Percentiles rank a stretch among this genome's conserved stretches.
Conservation (phyloP, 1,284 basidiomycete genomes). For the Mixia osmundae region DNA sequence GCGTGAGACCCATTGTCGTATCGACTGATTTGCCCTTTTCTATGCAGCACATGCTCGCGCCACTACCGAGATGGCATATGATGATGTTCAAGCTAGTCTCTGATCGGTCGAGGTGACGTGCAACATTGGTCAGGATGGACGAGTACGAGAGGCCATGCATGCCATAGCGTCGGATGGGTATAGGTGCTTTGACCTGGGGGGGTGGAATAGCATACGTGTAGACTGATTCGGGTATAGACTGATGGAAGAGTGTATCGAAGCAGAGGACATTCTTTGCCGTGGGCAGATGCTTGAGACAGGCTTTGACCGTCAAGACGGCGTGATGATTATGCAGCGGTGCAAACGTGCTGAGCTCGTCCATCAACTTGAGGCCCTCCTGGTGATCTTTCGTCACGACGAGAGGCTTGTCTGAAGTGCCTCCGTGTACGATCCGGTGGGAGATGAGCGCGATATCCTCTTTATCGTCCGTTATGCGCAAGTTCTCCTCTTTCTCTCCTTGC, state of each 20-base stretch:
- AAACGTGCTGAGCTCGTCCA: conserved; percentile 29
- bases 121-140: conserved; percentile 31
- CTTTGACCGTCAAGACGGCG: conserved; percentile 26
- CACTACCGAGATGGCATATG: conserved; percentile 58
- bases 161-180: conserved; percentile 48
- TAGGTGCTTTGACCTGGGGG: conserved; percentile 31
- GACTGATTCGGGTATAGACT: conserved; percentile 43
- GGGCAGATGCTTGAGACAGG: conserved; percentile 33
- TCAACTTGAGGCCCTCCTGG: conserved; percentile 35
- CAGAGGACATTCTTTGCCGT: conserved; percentile 26
- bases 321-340: conserved; percentile 26
- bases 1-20: conserved; percentile 54
- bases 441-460: conserved; percentile 29
- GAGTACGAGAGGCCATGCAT: conserved; percentile 43
- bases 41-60: conserved; percentile 55
- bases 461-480: conserved; percentile 22
- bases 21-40: conserved; percentile 45
- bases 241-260: conserved; percentile 70
- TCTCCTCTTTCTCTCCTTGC: conserved; percentile 1
- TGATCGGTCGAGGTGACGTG: conserved; percentile 33
- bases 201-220: conserved; percentile 52
- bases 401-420: conserved; percentile 44
- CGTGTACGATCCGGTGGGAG: conserved; percentile 58
- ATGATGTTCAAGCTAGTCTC: conserved; percentile 37
- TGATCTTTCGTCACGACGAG: conserved; percentile 35